phyloP scores from a whole-genome alignment of 208 protist species.

The Angomonas deanei region DNA sequence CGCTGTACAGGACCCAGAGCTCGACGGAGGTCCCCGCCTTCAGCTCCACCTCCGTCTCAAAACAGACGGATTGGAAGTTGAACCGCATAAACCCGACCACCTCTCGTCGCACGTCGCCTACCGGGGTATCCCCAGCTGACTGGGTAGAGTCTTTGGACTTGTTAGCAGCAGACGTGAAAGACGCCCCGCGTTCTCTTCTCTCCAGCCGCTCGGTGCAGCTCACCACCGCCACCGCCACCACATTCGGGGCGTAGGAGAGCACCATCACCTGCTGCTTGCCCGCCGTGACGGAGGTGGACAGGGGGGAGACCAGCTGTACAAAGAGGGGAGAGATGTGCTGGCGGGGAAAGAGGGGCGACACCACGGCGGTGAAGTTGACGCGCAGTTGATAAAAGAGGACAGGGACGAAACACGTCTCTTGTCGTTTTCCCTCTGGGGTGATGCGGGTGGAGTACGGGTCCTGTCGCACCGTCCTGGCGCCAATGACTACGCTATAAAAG shows the following conservation, averaged over 20 bases:
- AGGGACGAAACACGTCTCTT: constrained; percentile 32
- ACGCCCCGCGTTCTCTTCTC: background rate
- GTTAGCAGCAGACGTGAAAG: background rate
- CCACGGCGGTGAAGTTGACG: constrained; percentile 63
- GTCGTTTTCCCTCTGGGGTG: background rate
- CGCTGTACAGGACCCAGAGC: constrained; percentile 79
- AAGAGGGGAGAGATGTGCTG: constrained; percentile 68
- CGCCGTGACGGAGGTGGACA: constrained; percentile 35
- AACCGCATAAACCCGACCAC: constrained; percentile 60
- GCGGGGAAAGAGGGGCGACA: constrained; percentile 51
- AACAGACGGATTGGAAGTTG: constrained; percentile 21
- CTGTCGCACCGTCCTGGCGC: constrained; percentile 49
- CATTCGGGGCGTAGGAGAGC: constrained; percentile 82
- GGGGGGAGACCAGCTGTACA: constrained; percentile 62
- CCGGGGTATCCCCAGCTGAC: background rate
- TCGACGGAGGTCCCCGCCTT: constrained; percentile 34
- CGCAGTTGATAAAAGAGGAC: constrained; percentile 65
- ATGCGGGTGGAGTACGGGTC: constrained; percentile 64
- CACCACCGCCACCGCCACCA: constrained; percentile 65
- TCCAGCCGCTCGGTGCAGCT: background rate
- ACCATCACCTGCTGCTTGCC: constrained; percentile 49
- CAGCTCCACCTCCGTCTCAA: constrained; percentile 43
- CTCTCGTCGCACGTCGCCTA: constrained; percentile 13
- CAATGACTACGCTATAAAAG: constrained; percentile 70
- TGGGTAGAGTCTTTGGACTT: background rate